Percentiles rank a stretch among this genome's conserved stretches.
phyloP scores from a whole-genome alignment of 1,139 yeast genomes.

The Scheffersomyces segobiensis region DNA sequence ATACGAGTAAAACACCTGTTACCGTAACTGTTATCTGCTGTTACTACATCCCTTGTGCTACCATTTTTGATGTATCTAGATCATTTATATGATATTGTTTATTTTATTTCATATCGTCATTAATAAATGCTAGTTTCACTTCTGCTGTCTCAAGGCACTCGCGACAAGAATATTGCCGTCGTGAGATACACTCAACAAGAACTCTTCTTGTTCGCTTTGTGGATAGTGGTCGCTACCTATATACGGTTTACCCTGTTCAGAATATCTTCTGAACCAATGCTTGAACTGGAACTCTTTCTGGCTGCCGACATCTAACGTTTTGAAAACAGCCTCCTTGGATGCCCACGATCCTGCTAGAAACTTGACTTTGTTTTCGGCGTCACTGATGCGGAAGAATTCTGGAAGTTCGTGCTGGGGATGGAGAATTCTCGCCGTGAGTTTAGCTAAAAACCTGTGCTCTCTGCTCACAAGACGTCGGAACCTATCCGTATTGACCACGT shows the following conservation, averaged over 20 bases:
- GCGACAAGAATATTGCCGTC: constrained; percentile 59
- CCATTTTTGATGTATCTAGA: too few species aligned
- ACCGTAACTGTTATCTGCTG: too few species aligned
- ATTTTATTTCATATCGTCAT: neutral
- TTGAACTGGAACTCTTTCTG: constrained; percentile 58
- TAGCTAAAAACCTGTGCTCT: constrained; percentile 25
- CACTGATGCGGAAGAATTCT: constrained; percentile 22
- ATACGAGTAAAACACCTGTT: too few species aligned
- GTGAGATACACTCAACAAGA: constrained; percentile 61
- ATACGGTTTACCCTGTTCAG: constrained; percentile 39
- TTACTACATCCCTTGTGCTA: too few species aligned
- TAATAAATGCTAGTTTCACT: neutral
- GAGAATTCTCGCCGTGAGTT: constrained; percentile 52
- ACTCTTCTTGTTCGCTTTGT: constrained; percentile 39
- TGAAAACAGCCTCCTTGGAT: constrained; percentile 72
- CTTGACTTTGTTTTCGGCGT: constrained; percentile 25
- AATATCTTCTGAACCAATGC: constrained; percentile 57
- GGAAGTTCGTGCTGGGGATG: constrained; percentile 51
- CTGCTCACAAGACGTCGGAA: constrained; percentile 42
- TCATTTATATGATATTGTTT: too few species aligned
- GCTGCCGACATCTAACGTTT: constrained; percentile 50
- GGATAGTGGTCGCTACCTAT: constrained; percentile 33
- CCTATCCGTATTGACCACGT: constrained; percentile 53
- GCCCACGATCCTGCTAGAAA: constrained; percentile 70
- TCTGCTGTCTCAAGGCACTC: constrained; percentile 46